Percentiles rank a stretch among this genome's conserved stretches.
phyloP scores from a whole-genome alignment of 805 yeast genomes.

The Candida lessepsii region DNA sequence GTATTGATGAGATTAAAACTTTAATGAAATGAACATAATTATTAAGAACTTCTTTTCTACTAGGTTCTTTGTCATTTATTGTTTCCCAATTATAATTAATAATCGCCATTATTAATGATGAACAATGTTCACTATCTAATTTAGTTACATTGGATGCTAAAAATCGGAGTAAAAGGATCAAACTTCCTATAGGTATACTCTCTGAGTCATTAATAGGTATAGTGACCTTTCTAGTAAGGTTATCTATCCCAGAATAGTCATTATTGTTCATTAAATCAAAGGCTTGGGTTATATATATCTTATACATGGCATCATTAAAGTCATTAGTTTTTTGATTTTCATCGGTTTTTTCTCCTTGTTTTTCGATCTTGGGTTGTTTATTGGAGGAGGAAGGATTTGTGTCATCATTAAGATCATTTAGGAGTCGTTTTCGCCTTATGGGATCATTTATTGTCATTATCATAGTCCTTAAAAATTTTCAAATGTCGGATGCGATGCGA shows the following conservation, averaged over 20 bases:
- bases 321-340: conserved; percentile 10
- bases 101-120: conserved; percentile 57
- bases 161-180: conserved; percentile 53
- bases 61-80: conserved; percentile 9
- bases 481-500: conserved; percentile 6
- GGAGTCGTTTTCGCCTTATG: conserved; percentile 29
- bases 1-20: conserved; percentile 79
- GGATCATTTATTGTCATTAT: conserved; percentile 41
- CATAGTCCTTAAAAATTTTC: conserved; percentile 18
- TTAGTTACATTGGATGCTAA: conserved; percentile 65
- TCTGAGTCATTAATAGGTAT: conserved; percentile 54
- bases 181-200: conserved; percentile 50
- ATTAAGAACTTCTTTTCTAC: not conserved
- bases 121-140: conserved; percentile 57
- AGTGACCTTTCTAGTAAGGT: conserved; percentile 57
- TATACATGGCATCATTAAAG: conserved; percentile 41
- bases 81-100: conserved; percentile 57
- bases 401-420: conserved; percentile 15
- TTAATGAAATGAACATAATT: conserved; percentile 67
- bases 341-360: not conserved
- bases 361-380: conserved; percentile 2
- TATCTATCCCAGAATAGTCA: conserved; percentile 56
- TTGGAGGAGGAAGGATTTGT: not conserved
- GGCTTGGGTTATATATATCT: conserved; percentile 59
- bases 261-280: conserved; percentile 60